Evolutionary conservation across 1,284 basidiomycete genomes (phyloP).

Genomic region (Lentinus polychrous): DNA sequence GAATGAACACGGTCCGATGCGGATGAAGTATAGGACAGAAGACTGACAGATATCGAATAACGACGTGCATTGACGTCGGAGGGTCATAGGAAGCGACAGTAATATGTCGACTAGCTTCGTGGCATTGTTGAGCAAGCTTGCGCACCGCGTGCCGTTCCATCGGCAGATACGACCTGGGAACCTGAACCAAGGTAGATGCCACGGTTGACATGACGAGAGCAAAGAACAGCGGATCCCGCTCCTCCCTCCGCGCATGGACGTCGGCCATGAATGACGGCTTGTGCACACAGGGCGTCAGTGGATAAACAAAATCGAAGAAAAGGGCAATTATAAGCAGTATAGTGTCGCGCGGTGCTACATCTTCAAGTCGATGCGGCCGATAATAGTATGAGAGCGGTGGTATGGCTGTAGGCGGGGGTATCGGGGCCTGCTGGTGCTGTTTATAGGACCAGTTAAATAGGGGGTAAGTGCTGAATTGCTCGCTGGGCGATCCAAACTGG

Average conservation of each 20-base stretch:
- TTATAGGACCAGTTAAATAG: conserved; percentile 67
- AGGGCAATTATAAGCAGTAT: conserved; percentile 74
- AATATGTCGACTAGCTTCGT: conserved; percentile 76
- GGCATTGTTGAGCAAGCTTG: conserved; percentile 69
- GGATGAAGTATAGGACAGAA: neutral
- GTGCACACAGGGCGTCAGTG: conserved; percentile 76
- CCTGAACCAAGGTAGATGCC: conserved; percentile 76
- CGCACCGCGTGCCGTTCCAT: conserved; percentile 74
- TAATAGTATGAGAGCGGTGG: conserved; percentile 69
- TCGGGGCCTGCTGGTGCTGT: conserved; percentile 46
- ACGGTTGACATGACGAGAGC: conserved; percentile 82
- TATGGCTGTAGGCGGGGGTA: conserved; percentile 44
- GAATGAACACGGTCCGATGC: neutral
- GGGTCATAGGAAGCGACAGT: conserved; percentile 76
- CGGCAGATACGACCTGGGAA: conserved; percentile 74
- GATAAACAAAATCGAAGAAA: conserved; percentile 87
- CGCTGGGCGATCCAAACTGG: conserved; percentile 36
- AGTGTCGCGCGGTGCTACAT: conserved; percentile 70
- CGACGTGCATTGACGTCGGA: conserved; percentile 73
- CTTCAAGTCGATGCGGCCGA: conserved; percentile 62
- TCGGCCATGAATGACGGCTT: conserved; percentile 84
- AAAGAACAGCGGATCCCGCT: conserved; percentile 81
- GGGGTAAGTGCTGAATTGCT: conserved; percentile 56
- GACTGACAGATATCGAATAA: conserved; percentile 77
- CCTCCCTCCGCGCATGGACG: conserved; percentile 68